phyloP scores from a whole-genome alignment of 768 basidiomycete species.

The Tricholoma sp. region DNA sequence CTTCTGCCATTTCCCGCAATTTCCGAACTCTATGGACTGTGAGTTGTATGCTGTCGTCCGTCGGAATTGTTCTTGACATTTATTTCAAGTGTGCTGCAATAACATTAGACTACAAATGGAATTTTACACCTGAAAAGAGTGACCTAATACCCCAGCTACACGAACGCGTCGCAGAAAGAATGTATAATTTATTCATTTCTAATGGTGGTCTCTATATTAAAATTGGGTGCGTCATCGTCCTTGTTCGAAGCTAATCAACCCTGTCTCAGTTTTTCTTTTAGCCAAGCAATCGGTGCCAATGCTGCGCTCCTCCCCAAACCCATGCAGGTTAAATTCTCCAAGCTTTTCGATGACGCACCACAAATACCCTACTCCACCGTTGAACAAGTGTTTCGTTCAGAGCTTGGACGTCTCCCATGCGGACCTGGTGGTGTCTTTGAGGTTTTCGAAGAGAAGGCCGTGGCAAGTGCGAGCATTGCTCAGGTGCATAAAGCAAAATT shows the following conservation, averaged over 20 bases:
- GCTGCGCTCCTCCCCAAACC: slow-evolving; percentile 79
- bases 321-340: slow-evolving; percentile 77
- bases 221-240: slow-evolving; percentile 42
- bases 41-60: slow-evolving; percentile 11
- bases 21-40: slow-evolving; percentile 50
- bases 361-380: slow-evolving; percentile 73
- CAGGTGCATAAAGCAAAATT: slow-evolving; percentile 82
- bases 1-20: slow-evolving; percentile 50
- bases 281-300: slow-evolving; percentile 82
- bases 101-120: slow-evolving; percentile 81
- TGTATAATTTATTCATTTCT: slow-evolving; percentile 70
- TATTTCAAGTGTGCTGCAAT: slow-evolving; percentile 58
- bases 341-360: slow-evolving; percentile 86
- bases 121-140: slow-evolving; percentile 71
- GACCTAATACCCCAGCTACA: slow-evolving; percentile 78
- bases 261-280: slow-evolving; percentile 19
- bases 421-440: slow-evolving; percentile 75
- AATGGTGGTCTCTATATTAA: slow-evolving; percentile 89
- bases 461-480: slow-evolving; percentile 88
- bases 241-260: not conserved
- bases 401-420: slow-evolving; percentile 62
- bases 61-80: not conserved
- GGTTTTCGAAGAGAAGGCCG: slow-evolving; percentile 67
- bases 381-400: slow-evolving; percentile 57
- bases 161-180: slow-evolving; percentile 73